Base-by-base conservation (phyloP, 2,329 filamentous ascomycete species). In the Phaeosphaeriaceae sp. region DNA sequence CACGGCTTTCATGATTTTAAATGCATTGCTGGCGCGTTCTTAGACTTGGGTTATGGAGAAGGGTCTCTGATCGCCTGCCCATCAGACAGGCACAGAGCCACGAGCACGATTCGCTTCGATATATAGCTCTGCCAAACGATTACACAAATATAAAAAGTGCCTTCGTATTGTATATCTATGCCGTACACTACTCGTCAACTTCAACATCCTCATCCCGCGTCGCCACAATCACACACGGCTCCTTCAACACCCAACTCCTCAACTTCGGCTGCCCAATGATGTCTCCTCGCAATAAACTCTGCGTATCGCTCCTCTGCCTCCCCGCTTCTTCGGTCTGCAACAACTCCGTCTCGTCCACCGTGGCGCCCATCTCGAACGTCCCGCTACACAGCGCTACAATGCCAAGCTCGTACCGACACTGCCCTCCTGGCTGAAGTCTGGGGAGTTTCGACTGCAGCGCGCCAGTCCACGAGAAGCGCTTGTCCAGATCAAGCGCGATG, bases 391-490 rank as follows among this genome's bases (percentile, higher is more conserved):
- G 84, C 31, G 89, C 85, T 44, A 91, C 91, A 45, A 93, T 83
- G 4, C 91, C 91, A 3, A 96, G 78, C 1, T 84, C 82, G 21
- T 91, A 82, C 59, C 89, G 85, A 0, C 83, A 82, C n/a, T 78
- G 85, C 46, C 84, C 81, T 4, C 86, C 85, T 0, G 88, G 86
- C 6, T 78, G 76, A 1, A 97, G 73, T 7, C 86, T 72, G 0
- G 90, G 88, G 0, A 97, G 79, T 1, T 86, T 83, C 70, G 89
- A 89, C 78, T 97, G 93, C 56, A 97, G 78, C 27, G 91, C 88
- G 1, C 93, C 93, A 63, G 92, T 94, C 89, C 92, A 95, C 1
- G 89, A 89, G 53, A 97, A 85, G 62, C 92, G 91, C 70, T 91
- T 89, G 44, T 90, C 90, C 55, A 94, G 86, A 73, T 97, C 93